Evolutionary conservation across 1,139 yeast species (phyloP), one percentile per base, ranked within the genome.

Genomic region (Geotrichum reessii): DNA sequence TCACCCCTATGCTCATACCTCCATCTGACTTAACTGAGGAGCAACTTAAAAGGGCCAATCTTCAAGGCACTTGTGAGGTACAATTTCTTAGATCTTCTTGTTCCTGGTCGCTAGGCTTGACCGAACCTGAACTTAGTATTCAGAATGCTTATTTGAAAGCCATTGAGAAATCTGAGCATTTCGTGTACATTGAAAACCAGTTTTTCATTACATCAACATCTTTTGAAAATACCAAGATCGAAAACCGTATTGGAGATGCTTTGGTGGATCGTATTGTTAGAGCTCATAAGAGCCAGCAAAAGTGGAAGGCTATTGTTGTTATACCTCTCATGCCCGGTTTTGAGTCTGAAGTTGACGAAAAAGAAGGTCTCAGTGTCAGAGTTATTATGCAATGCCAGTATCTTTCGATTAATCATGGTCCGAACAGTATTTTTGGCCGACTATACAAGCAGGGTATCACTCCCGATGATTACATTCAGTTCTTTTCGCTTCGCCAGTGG

Each of bases 271-370:
- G 99, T 68, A 91, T 93, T 58, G 86, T 91, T 37, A 81, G 91
- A 55, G 99, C 99, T 0, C 87, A 88, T 68, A 81, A 81, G 61
- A 88, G 86, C 62, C 84, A 85, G 3, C 87, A 84, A 58, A 73
- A 77, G 27, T 95, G 99, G 99, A 85, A 85, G 65, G 98, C 98
- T 0, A 81, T 91, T 21, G 85, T 93, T 62, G 81, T 93, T 5
- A 90, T 95, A 62, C 99, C 99, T 2, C 77, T 95, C 65, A 90
- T 93, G 95, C 99, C 99, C 1, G 99, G 99, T 0, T 95, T 95
- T 71, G 96, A 89, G 68, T 86, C 96, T 19, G 90, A 91, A 65
- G 96, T 95, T 42, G 98, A 93, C 71, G 83, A 88, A 64, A 88
- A 95, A 6, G 97, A 91, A 65, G 99, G 97, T 5, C 87, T 97